phyloP scores from a whole-genome alignment of 1,139 yeast genomes.

The Protomyces lactucae-debilis region DNA sequence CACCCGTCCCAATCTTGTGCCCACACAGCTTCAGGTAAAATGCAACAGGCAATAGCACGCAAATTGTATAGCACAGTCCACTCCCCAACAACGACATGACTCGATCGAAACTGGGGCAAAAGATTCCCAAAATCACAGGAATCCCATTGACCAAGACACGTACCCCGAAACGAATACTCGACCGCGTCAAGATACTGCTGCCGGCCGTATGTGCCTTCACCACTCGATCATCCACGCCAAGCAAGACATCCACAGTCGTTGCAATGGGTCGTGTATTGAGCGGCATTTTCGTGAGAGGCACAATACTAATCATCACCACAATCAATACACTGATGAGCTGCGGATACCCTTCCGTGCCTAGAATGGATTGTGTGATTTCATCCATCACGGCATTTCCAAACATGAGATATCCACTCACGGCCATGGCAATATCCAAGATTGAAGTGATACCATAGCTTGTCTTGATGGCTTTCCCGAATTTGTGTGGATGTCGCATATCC shows the following conservation, averaged over 20 bases:
- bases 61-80: slow-evolving; percentile 72
- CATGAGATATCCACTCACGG: slow-evolving; percentile 78
- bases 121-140: slow-evolving; percentile 51
- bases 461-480: slow-evolving; percentile 49
- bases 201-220: slow-evolving; percentile 13
- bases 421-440: slow-evolving; percentile 68
- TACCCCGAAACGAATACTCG: slow-evolving; percentile 33
- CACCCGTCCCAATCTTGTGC: slow-evolving; percentile 37
- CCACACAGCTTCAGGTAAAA: slow-evolving; percentile 62
- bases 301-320: slow-evolving; percentile 67
- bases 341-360: slow-evolving; percentile 71
- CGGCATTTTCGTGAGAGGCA: slow-evolving; percentile 86
- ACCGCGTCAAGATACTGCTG: slow-evolving; percentile 13
- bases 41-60: slow-evolving; percentile 68
- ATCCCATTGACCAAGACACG: slow-evolving; percentile 44
- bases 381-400: slow-evolving; percentile 71
- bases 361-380: slow-evolving; percentile 74
- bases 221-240: slow-evolving; percentile 38
- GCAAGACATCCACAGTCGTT: slow-evolving; percentile 55
- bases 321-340: slow-evolving; percentile 56
- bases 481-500: slow-evolving; percentile 74
- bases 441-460: slow-evolving; percentile 63
- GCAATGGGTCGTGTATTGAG: slow-evolving; percentile 81
- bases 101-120: slow-evolving; percentile 73
- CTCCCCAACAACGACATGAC: slow-evolving; percentile 80